Conservation (phyloP, 495 filamentous ascomycete species). For the Xylaria curta region DNA sequence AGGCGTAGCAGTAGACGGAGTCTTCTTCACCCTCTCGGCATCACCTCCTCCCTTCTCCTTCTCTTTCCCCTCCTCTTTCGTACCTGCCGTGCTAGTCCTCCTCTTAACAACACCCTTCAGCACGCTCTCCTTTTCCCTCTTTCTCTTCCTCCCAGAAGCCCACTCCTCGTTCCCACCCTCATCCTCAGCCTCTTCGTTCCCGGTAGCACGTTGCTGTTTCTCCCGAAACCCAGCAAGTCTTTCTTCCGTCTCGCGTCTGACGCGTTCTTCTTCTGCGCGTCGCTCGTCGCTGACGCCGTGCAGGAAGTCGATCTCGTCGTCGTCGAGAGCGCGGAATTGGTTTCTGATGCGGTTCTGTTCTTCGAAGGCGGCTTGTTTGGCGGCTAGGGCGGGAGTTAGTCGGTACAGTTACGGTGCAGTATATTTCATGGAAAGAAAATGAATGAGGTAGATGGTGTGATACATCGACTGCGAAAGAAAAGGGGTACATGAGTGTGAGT, state of each 20-base stretch:
- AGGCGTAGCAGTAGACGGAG: background rate
- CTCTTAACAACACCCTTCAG: conserved; percentile 32
- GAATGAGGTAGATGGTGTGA: background rate
- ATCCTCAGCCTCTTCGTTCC: conserved; percentile 42
- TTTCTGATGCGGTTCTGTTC: conserved; percentile 86
- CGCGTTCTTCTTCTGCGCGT: conserved; percentile 71
- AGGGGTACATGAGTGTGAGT: background rate
- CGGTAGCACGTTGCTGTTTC: conserved; percentile 56
- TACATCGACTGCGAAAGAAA: background rate
- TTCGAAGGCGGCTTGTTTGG: conserved; percentile 96
- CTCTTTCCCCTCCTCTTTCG: conserved; percentile 1
- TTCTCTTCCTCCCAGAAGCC: conserved; percentile 31
- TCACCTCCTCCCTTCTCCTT: background rate
- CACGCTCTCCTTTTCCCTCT: conserved; percentile 34
- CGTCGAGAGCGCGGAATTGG: conserved; percentile 92
- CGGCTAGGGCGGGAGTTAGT: conserved; percentile 57
- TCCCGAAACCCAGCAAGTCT: conserved; percentile 73
- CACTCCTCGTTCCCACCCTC: conserved; percentile 37
- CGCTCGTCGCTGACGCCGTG: conserved; percentile 76
- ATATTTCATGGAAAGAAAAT: background rate
- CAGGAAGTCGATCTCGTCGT: conserved; percentile 92
- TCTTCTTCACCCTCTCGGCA: background rate
- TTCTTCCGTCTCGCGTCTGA: conserved; percentile 76
- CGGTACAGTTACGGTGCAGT: background rate
- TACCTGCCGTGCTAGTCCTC: conserved; percentile 10